phyloP scores from a whole-genome alignment of 495 filamentous ascomycete genomes.

The Neurospora terricola region DNA sequence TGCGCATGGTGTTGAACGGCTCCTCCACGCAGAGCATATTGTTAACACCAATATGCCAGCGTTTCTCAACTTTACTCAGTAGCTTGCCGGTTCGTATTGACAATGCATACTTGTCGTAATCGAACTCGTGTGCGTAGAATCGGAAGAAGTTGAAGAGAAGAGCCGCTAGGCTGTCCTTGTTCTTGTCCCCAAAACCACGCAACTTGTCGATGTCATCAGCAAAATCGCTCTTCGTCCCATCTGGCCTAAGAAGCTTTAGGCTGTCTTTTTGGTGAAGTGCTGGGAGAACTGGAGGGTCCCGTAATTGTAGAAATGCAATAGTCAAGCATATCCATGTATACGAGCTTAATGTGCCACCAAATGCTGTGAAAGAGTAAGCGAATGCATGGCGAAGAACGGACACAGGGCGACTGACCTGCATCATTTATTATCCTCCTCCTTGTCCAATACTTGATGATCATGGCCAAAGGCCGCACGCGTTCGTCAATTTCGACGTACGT shows the following conservation, averaged over 20 bases:
- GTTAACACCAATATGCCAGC: conserved; percentile 66
- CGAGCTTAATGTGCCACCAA: conserved; percentile 90
- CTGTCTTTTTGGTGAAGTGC: conserved; percentile 71
- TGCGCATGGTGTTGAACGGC: conserved; percentile 88
- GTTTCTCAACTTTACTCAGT: conserved; percentile 77
- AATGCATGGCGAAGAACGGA: background rate
- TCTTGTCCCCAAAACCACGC: conserved; percentile 61
- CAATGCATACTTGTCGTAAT: conserved; percentile 75
- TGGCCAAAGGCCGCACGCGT: conserved; percentile 80
- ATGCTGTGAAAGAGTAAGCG: conserved; percentile 41
- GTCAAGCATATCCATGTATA: conserved; percentile 99
- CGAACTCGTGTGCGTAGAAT: conserved; percentile 84
- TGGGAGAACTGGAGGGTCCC: conserved; percentile 79
- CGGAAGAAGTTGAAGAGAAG: conserved; percentile 91
- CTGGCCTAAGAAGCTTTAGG: conserved; percentile 44
- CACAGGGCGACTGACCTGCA: conserved; percentile 55
- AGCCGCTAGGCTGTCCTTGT: conserved; percentile 72
- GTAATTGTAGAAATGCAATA: conserved; percentile 87
- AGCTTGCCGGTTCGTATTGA: conserved; percentile 80
- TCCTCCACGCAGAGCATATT: conserved; percentile 92
- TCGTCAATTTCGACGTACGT: conserved; percentile 93
- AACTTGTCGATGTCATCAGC: conserved; percentile 73
- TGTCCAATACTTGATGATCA: conserved; percentile 97
- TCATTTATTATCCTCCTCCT: conserved; percentile 87
- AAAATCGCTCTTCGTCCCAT: conserved; percentile 62